Base-by-base conservation (phyloP, 345 rosid genomes). In the Brassica rapa region DNA sequence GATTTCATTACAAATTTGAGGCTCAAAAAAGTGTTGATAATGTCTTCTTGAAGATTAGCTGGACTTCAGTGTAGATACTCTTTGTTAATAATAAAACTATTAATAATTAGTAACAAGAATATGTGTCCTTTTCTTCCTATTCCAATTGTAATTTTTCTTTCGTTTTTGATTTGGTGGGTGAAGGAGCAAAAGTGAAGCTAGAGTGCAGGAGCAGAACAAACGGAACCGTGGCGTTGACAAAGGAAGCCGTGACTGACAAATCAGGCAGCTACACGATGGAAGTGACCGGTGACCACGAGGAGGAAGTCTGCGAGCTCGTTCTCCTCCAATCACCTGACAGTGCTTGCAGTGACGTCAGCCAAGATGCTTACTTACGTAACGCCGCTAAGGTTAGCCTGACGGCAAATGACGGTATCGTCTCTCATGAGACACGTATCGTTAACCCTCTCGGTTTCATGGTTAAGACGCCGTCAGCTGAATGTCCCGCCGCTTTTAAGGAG, bases 251-350 rank as follows among this genome's bases (percentile, higher is more conserved):
- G 56, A 51, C 56, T 7, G 56, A 51, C 56, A 51, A 51, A 51
- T n/a, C 56, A 51, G 56, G 56, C 56, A 51, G 56, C 56, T 51
- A 51, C 56, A 51, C 56, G 6, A 51, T 51, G 56, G 56, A 51
- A 51, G 56, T 51, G 56, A 51, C 56, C 56, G 56, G 56, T 51
- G 56, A 51, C 56, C 56, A 51, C 56, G 56, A 51, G 56, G 56
- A 51, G 19, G 56, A 51, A 51, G 56, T 51, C 21, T 51, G 56
- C 56, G 56, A 51, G 56, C 56, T 51, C 56, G 56, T 51, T 51
- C 56, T 51, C 56, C 56, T 51, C 56, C 19, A 51, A n/a, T 51
- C 56, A 51, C 56, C 56, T 5, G 56, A 51, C 56, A 51, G 56
- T 15, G 19, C 56, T 5, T 51, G 56, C 56, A 51, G 56, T 51